Evolutionary conservation across 2,329 filamentous ascomycete genomes (phyloP), one percentile per base, ranked within the genome.

Genomic region (Penicillium nordicum): DNA sequence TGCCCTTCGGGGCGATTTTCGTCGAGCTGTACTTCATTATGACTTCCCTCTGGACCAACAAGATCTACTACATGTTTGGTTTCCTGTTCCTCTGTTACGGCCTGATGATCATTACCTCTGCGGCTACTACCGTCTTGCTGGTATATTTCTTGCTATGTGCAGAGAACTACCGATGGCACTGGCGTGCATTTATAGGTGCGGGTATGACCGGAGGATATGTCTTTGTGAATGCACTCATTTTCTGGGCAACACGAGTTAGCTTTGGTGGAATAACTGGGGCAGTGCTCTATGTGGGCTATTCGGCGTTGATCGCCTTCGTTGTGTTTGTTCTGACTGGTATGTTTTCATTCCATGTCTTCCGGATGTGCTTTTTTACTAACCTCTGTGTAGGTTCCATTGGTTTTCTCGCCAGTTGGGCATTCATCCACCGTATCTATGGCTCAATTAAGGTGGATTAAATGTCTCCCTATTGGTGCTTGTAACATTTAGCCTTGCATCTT

Each of bases 21-120:
- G 92, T 97, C 45, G 94, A 99, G 78, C 86, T 99, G 2, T 97
- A 96, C 82, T 97, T 97, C 77, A 97, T 99, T 79, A 96, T 99
- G 90, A 96, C 88, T 77, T 96, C 90, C 27, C 93, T 99, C 72
- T 99, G 94, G 94, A 96, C 95, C 76, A 93, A 88, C 79, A 91
- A 94, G 76, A 94, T 99, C 64, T 99, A 99, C 82, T 99, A 99
- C 83, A 99, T 99, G 94, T 99, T 99, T 69, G 94, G 94, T 23
- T 99, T 99, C 82, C 80, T 99, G 36, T 99, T 99, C 81, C 83
- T 99, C 55, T 97, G 92, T 81, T 99, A 96, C 70, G 92, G 90
- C 11, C 84, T 99, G 48, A 97, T 99, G 92, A 91, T 97, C 66
- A 89, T 96, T 67, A 97, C 94, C 1, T 92, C 89, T 57, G 93